Base-by-base conservation (phyloP, 2,329 filamentous ascomycete genomes). In the Didymella lethalis region DNA sequence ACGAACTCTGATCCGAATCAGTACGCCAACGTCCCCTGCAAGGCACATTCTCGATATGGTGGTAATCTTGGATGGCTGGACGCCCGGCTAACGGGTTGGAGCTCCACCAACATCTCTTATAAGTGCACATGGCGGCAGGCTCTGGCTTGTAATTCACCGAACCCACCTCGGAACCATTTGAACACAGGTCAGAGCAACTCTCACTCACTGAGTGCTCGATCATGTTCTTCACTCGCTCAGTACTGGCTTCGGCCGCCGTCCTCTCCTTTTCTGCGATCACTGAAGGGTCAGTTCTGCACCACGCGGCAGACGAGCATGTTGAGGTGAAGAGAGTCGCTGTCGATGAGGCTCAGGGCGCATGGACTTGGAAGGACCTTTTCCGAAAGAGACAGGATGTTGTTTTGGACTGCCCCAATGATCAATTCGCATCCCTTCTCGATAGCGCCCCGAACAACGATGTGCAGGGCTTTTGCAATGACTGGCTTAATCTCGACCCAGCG, bases 131-230 rank as follows among this genome's bases (percentile, higher is more conserved):
- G 62, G 63, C 52, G 50, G 57, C 55, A 59, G 56, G 63, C 36
- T 43, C 51, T 55, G 59, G 56, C 57, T 61, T 58, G 38, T 28
- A 49, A 14, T 50, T 45, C 56, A 49, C 49, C 50, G 56, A 63
- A 57, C 54, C 60, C 57, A 57, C 55, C 58, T 62, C 57, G 61
- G 61, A 55, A 66, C 52, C 52, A 44, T 57, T 45, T 61, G 54
- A 56, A 69, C 63, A 50, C 65, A 57, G 64, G 62, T 70, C 63
- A 59, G 69, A 71, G 71, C 62, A 62, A 44, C 66, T 69, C 66
- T 71, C 69, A 72, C 66, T 74, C 70, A 63, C 66, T 60, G 71
- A 68, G 68, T 72, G 66, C 70, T 75, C 70, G 63, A 68, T 66
- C 68, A 75, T 76, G 74, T 66, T 65, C 60, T 62, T 75, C 65